Conservation (phyloP, 2,329 filamentous ascomycete species). For the Phyllachora maydis region DNA sequence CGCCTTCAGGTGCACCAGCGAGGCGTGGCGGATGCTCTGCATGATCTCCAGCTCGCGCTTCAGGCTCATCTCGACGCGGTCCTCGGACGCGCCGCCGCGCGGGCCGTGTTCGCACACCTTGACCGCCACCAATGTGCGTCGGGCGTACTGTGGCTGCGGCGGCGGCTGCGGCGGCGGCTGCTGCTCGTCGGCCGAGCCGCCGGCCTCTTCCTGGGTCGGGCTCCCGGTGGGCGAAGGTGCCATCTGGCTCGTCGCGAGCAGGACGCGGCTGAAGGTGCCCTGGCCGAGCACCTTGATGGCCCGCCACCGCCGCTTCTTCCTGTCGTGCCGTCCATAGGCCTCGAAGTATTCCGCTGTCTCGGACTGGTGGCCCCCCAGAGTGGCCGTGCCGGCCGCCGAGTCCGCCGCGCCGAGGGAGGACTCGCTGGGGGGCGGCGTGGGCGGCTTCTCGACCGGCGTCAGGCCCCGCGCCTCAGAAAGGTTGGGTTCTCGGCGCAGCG, state of each 20-base stretch:
- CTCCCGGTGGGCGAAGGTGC: conserved; percentile 14
- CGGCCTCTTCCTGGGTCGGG: conserved; percentile 19
- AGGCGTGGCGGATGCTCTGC: conserved; percentile 72
- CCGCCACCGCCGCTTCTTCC: conserved; percentile 58
- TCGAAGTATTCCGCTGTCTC: conserved; percentile 42
- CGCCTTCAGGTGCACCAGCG: conserved; percentile 75
- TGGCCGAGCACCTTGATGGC: conserved; percentile 67
- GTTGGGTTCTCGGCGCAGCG: conserved; percentile 56
- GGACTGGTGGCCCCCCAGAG: conserved; percentile 18
- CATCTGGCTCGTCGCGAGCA: conserved; percentile 68
- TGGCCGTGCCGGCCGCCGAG: conserved; percentile 14
- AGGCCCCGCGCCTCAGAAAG: conserved; percentile 63
- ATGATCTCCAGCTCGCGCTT: conserved; percentile 93
- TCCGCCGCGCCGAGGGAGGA: conserved; percentile 33
- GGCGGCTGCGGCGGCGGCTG: too few species aligned
- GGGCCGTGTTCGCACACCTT: conserved; percentile 94
- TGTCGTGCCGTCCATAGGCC: conserved; percentile 42
- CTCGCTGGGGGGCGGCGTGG: conserved; percentile 69
- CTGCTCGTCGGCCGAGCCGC: conserved; percentile 15
- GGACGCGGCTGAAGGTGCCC: conserved; percentile 88
- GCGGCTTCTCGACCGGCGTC: conserved; percentile 38
- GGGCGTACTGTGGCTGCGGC: conserved; percentile 24
- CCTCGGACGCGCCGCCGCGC: conserved; percentile 78
- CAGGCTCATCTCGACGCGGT: conserved; percentile 79
- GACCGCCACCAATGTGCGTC: conserved; percentile 75